phyloP scores from a whole-genome alignment of 306 rosid species.

The Ceratonia siliqua region DNA sequence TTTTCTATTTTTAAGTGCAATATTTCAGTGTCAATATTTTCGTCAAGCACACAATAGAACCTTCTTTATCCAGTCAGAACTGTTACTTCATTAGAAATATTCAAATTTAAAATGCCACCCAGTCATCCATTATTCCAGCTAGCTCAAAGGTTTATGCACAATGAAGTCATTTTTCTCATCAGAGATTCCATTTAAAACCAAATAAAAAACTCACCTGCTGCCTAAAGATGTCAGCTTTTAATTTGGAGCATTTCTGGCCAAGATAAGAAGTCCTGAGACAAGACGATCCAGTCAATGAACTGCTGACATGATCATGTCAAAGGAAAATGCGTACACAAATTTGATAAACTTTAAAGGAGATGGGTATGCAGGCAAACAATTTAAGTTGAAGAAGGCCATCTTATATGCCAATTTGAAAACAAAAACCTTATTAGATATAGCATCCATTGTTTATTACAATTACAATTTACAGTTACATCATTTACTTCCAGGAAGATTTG shows the following conservation, averaged over 20 bases:
- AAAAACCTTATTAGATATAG: too few relatives aligned
- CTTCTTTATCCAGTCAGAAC: background rate
- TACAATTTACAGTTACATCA: background rate
- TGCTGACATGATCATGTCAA: constrained; percentile 67
- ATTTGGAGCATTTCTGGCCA: constrained; percentile 85
- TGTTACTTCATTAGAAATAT: background rate
- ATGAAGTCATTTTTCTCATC: background rate
- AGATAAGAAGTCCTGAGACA: constrained; percentile 94
- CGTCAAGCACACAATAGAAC: background rate
- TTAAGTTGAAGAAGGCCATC: background rate
- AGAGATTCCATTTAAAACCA: background rate
- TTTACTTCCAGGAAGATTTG: constrained; percentile 16
- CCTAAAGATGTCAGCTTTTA: constrained; percentile 84
- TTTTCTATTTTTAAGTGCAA: background rate
- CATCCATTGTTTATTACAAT: constrained; percentile 1
- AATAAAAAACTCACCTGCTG: constrained; percentile 73
- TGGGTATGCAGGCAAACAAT: constrained; percentile 27
- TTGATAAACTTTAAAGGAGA: background rate
- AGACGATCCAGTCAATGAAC: constrained; percentile 92
- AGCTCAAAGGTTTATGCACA: constrained; percentile 18
- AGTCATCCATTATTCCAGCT: background rate
- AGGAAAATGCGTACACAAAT: constrained; percentile 45
- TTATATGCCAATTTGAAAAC: constrained; percentile 10
- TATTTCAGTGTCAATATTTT: background rate
- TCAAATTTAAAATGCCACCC: constrained; percentile 4